phyloP scores from a whole-genome alignment of 2,329 filamentous ascomycete genomes.

The Alternaria panax region DNA sequence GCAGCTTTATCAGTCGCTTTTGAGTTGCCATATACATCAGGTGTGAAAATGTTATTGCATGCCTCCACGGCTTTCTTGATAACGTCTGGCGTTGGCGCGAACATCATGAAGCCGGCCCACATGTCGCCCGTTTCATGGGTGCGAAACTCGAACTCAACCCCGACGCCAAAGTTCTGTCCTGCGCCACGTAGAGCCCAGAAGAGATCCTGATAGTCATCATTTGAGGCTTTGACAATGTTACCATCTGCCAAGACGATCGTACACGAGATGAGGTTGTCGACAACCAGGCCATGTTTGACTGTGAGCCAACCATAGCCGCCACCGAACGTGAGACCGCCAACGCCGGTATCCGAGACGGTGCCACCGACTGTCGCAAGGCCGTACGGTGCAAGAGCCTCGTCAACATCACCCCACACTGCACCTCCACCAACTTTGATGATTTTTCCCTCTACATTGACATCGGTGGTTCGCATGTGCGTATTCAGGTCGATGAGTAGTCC shows the following conservation, averaged over 20 bases:
- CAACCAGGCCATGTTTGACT: slow-evolving; percentile 60
- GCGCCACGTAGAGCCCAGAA: slow-evolving; percentile 65
- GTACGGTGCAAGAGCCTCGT: slow-evolving; percentile 9
- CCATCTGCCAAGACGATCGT: slow-evolving; percentile 62
- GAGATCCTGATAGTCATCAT: slow-evolving; percentile 53
- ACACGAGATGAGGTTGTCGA: slow-evolving; percentile 61
- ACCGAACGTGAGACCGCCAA: slow-evolving; percentile 60
- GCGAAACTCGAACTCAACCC: slow-evolving; percentile 53
- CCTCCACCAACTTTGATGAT: slow-evolving; percentile 15
- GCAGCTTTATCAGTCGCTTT: slow-evolving; percentile 6
- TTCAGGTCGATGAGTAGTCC: slow-evolving; percentile 18
- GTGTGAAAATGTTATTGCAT: slow-evolving; percentile 11
- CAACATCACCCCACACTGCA: slow-evolving; percentile 15
- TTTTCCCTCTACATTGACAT: slow-evolving; percentile 7
- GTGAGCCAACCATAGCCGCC: slow-evolving; percentile 65
- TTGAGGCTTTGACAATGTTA: slow-evolving; percentile 46
- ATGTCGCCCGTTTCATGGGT: slow-evolving; percentile 35
- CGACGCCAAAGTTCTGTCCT: slow-evolving; percentile 66
- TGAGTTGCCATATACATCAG: slow-evolving; percentile 1
- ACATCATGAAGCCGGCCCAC: slow-evolving; percentile 22
- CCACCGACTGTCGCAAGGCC: slow-evolving; percentile 16
- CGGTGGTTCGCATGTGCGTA: slow-evolving; percentile 11
- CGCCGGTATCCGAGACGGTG: slow-evolving; percentile 37
- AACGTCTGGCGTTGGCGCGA: slow-evolving; percentile 5
- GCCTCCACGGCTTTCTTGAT: slow-evolving; percentile 9